A percentile compares a stretch with the other conserved stretches of the same genome.
Conservation (phyloP, 306 rosid genomes). For the Abrus pulchellus region DNA sequence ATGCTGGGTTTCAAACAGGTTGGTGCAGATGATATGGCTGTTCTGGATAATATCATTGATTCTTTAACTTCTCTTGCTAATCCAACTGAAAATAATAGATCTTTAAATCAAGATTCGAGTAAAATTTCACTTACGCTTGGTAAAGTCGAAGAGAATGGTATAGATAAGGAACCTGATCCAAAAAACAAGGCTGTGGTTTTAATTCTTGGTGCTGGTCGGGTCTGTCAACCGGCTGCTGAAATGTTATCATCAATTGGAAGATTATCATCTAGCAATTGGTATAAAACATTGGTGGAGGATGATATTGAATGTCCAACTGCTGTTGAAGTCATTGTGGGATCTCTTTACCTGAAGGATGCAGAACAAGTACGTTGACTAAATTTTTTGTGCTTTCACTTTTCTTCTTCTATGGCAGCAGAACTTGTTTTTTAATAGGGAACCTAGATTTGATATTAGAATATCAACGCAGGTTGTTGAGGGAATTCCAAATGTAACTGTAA, state of each 20-base stretch:
- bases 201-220: constrained; percentile 95
- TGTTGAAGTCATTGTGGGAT: constrained; percentile 88
- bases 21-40: constrained; percentile 77
- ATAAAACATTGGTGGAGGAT: constrained; percentile 62
- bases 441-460: constrained; percentile 48
- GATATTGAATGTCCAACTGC: constrained; percentile 68
- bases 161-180: constrained; percentile 53
- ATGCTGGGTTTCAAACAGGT: constrained; percentile 69
- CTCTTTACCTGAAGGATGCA: constrained; percentile 88
- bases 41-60: constrained; percentile 80
- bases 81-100: constrained; percentile 52
- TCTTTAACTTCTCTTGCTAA: constrained; percentile 82
- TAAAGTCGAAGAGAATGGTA: constrained; percentile 60
- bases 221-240: constrained; percentile 93
- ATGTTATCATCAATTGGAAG: constrained; percentile 75
- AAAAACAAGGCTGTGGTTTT: constrained; percentile 77
- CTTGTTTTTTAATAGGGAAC: constrained; percentile 22
- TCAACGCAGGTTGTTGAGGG: constrained; percentile 79
- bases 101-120: constrained; percentile 55
- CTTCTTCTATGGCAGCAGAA: constrained; percentile 46
- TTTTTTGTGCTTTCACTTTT: constrained; percentile 36
- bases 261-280: constrained; percentile 56
- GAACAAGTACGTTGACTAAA: constrained; percentile 71
- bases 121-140: constrained; percentile 76
- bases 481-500: constrained; percentile 77